A percentile compares a stretch with the other conserved stretches of the same genome.
Conservation (phyloP, 306 rosid genomes). For the Hippophae gyantsensis region DNA sequence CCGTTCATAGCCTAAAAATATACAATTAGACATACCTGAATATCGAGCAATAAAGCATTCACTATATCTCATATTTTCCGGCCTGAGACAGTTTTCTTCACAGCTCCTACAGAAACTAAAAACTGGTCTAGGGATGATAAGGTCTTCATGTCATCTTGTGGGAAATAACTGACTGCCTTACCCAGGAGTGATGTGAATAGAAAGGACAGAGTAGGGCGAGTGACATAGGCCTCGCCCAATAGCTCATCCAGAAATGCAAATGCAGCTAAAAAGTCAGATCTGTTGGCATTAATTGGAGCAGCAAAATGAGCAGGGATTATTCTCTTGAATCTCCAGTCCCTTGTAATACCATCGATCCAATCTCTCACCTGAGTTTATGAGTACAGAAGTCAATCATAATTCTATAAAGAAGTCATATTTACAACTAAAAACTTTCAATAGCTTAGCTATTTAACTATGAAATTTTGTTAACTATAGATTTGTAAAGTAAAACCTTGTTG, state of each 20-base stretch:
- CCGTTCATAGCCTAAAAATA: conserved; percentile 20
- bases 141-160: conserved; percentile 94
- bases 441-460: not conserved
- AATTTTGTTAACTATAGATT: not conserved
- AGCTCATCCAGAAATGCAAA: conserved; percentile 81
- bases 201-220: conserved; percentile 58
- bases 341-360: conserved; percentile 69
- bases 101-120: conserved; percentile 83
- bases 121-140: conserved; percentile 82
- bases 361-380: conserved; percentile 61
- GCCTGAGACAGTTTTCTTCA: conserved; percentile 85
- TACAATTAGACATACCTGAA: not conserved
- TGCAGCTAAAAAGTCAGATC: conserved; percentile 68
- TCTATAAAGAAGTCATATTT: not conserved
- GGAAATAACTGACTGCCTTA: conserved; percentile 85
- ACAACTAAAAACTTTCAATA: not conserved
- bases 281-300: conserved; percentile 68
- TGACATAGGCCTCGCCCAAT: conserved; percentile 43
- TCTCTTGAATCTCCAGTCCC: conserved; percentile 83
- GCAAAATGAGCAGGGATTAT: conserved; percentile 89
- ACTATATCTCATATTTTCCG: conserved; percentile 35
- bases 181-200: conserved; percentile 71
- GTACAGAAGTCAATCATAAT: not conserved
- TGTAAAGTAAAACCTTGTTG: not conserved
- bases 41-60: conserved; percentile 11